A percentile compares a stretch with the other conserved stretches of the same genome.
These are phyloP conservation scores for Asterophora lycoperdoides DNA, from an alignment of 768 basidiomycete species.

Conservation along the genomic window DNA sequence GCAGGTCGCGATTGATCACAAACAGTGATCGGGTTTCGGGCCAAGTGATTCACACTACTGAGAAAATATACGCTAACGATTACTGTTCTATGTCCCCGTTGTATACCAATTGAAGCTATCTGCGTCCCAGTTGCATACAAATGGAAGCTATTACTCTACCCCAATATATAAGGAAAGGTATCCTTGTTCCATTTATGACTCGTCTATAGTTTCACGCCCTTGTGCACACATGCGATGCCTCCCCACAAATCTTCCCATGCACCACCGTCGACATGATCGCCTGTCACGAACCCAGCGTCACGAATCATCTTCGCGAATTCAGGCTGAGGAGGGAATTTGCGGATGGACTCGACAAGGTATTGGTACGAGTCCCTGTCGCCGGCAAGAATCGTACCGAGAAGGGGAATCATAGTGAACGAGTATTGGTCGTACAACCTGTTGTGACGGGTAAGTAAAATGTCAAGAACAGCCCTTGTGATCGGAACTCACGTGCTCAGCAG, in stretches of 20 bases:
- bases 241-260: slow-evolving; percentile 86
- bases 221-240: slow-evolving; percentile 84
- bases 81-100: not conserved
- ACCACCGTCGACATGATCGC: slow-evolving; percentile 69
- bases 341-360: slow-evolving; percentile 96
- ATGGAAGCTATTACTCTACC: too few relatives aligned
- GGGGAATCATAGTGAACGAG: slow-evolving; percentile 92
- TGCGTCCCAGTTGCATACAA: too few relatives aligned
- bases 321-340: slow-evolving; percentile 83
- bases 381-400: slow-evolving; percentile 94
- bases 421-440: slow-evolving; percentile 88
- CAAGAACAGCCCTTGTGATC: not conserved
- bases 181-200: not conserved
- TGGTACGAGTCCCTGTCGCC: slow-evolving; percentile 94
- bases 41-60: not conserved
- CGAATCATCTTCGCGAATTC: slow-evolving; percentile 88
- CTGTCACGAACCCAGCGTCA: slow-evolving; percentile 78
- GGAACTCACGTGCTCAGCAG: slow-evolving; percentile 73
- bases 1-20: slow-evolving; percentile 1
- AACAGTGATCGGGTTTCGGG: slow-evolving; percentile 13
- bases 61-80: not conserved
- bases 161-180: too few relatives aligned
- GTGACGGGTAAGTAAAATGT: slow-evolving; percentile 5
- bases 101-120: too few relatives aligned
- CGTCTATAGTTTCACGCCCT: slow-evolving; percentile 68